Evolutionary conservation across 2,329 filamentous ascomycete species (phyloP).

Genomic region (Tolypocladium sp.): DNA sequence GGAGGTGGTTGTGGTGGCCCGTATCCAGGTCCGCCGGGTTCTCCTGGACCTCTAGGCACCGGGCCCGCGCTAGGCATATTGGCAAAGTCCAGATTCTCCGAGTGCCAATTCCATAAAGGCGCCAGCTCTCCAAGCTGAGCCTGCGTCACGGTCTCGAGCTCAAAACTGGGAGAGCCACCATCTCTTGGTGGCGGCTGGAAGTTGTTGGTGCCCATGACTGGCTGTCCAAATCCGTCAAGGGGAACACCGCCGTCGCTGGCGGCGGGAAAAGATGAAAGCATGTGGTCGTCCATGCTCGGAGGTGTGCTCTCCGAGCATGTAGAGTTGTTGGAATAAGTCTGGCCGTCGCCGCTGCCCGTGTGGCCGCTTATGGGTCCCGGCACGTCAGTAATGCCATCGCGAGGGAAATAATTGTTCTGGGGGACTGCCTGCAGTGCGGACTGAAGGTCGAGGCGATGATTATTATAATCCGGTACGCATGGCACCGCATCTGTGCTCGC

Average conservation of each 20-base stretch:
- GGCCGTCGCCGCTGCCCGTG: background rate
- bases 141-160: slow-evolving; percentile 12
- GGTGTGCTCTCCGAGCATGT: background rate
- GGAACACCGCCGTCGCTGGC: background rate
- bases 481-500: background rate
- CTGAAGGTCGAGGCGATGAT: background rate
- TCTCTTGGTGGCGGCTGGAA: slow-evolving; percentile 1
- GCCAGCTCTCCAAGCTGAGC: slow-evolving; percentile 12
- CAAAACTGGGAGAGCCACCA: slow-evolving; percentile 4
- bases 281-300: background rate
- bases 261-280: slow-evolving; percentile 1
- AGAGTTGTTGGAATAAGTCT: background rate
- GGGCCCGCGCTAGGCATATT: background rate
- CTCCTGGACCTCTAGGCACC: background rate
- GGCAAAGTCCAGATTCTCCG: slow-evolving; percentile 9
- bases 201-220: background rate
- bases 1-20: background rate
- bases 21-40: background rate
- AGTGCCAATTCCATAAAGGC: slow-evolving; percentile 14
- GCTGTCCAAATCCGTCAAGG: background rate
- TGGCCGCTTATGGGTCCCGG: background rate
- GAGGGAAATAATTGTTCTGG: background rate
- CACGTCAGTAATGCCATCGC: background rate
- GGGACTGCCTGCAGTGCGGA: background rate
- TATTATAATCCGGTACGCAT: background rate